Conservation (phyloP, 768 basidiomycete genomes). For the Termitomyces sp. region DNA sequence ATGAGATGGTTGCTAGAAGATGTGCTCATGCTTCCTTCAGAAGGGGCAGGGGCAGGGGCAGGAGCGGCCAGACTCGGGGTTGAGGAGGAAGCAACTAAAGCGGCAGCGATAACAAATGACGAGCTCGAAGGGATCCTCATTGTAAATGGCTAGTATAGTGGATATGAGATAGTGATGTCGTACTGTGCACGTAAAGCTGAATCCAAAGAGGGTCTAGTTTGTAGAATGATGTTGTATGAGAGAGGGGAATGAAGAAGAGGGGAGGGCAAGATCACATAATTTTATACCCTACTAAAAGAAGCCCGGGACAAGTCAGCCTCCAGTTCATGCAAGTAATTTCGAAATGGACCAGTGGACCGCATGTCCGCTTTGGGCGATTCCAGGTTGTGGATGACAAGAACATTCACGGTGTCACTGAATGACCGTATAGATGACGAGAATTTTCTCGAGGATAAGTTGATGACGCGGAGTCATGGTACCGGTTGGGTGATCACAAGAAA, state of each 20-base stretch:
- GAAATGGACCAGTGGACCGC: neutral
- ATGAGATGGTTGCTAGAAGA: conserved; percentile 20
- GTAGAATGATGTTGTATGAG: conserved; percentile 13
- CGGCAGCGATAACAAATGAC: conserved; percentile 41
- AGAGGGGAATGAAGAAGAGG: conserved; percentile 10
- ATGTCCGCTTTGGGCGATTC: conserved; percentile 9
- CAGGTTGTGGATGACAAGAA: neutral
- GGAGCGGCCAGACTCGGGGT: conserved; percentile 42
- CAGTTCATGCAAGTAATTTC: neutral
- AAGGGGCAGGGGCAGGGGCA: conserved; percentile 32
- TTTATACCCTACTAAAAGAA: conserved; percentile 7
- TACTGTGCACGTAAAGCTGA: conserved; percentile 6
- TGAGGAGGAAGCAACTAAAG: conserved; percentile 45
- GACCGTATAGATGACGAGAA: neutral
- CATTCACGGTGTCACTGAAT: no score
- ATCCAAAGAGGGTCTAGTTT: conserved; percentile 2
- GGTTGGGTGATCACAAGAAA: neutral
- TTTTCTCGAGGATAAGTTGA: neutral
- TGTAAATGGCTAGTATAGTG: conserved; percentile 8
- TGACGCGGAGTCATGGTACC: neutral
- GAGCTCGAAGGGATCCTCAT: conserved; percentile 47
- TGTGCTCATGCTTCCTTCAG: conserved; percentile 20
- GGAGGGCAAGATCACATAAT: neutral
- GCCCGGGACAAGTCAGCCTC: neutral
- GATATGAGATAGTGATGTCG: neutral